These are phyloP conservation scores for Arthromyces matolae DNA, from an alignment of 768 basidiomycete genomes.

Conservation along the genomic window DNA sequence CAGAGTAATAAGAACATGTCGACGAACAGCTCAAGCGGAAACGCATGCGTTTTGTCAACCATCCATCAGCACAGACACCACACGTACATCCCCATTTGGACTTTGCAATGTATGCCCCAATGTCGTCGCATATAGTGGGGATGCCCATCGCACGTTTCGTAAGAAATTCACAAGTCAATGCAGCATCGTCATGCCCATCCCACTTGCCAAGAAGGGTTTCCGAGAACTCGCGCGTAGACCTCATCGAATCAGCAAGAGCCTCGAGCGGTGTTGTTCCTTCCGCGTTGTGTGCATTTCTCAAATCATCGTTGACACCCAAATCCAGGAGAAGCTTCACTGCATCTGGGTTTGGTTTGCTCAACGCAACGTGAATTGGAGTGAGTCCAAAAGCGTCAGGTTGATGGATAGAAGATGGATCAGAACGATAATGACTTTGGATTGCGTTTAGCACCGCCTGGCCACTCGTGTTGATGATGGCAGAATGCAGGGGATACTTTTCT, in stretches of 20 bases:
- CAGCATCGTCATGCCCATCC: conserved; percentile 3
- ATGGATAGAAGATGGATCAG: background rate
- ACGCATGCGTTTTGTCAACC: conserved; percentile 20
- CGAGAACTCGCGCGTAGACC: conserved; percentile 2
- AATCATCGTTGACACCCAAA: conserved; percentile 4
- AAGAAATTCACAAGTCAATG: conserved; percentile 6
- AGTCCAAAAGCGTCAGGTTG: conserved; percentile 1
- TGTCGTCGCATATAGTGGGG: background rate
- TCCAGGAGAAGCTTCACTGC: conserved; percentile 1
- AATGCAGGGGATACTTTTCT: conserved; percentile 2
- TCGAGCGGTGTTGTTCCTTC: conserved; percentile 6
- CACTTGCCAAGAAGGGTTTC: conserved; percentile 2
- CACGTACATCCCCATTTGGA: conserved; percentile 23
- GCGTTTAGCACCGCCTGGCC: background rate
- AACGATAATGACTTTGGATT: background rate
- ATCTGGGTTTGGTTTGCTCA: background rate
- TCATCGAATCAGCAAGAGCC: background rate
- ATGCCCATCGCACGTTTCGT: conserved; percentile 4
- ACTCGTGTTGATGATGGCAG: background rate
- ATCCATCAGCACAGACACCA: conserved; percentile 18
- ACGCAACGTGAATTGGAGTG: conserved; percentile 1
- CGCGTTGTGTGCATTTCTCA: conserved; percentile 3
- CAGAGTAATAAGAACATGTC: background rate
- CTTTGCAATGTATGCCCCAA: conserved; percentile 15
- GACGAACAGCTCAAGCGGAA: conserved; percentile 11